A percentile compares a stretch with the other conserved stretches of the same genome.
phyloP scores from a whole-genome alignment of 108 stramenopile genomes.

The Chaetoceros muelleri region DNA sequence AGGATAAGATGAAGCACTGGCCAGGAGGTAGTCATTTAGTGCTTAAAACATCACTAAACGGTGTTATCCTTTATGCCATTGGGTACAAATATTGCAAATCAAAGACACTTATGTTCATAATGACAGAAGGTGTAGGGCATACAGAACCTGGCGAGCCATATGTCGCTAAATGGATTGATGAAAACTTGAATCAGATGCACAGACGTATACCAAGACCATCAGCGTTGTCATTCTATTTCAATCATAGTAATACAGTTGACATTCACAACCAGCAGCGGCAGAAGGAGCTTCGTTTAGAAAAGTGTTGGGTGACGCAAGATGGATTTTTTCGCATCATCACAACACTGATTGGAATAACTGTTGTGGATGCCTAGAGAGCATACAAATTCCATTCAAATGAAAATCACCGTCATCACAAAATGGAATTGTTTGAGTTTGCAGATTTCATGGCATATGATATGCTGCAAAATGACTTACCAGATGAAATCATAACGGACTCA shows the following conservation, averaged over 20 bases:
- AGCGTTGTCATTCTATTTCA: conserved; percentile 3
- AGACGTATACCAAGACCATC: conserved; percentile 6
- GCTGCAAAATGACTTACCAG: not conserved
- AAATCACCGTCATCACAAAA: not conserved
- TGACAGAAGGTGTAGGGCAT: not conserved
- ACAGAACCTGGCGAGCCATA: conserved; percentile 4
- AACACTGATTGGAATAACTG: conserved; percentile 16
- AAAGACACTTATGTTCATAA: not conserved
- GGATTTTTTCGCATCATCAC: conserved; percentile 12
- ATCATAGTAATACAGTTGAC: conserved; percentile 6
- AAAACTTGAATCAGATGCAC: not conserved
- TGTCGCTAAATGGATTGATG: conserved; percentile 5
- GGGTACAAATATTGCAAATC: conserved; percentile 10
- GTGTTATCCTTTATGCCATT: conserved; percentile 9
- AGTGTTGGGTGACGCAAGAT: conserved; percentile 15
- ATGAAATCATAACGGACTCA: too few species aligned
- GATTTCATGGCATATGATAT: not conserved
- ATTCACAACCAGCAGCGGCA: conserved; percentile 20
- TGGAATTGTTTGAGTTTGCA: not conserved
- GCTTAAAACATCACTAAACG: conserved; percentile 4
- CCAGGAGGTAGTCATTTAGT: conserved; percentile 11
- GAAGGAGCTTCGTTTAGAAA: conserved; percentile 10
- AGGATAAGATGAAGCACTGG: conserved; percentile 1
- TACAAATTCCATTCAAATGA: not conserved
- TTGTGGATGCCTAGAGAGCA: conserved; percentile 10